A percentile compares a stretch with the other conserved stretches of the same genome.
phyloP scores from a whole-genome alignment of 768 basidiomycete genomes.

The Pulveroboletus frians region DNA sequence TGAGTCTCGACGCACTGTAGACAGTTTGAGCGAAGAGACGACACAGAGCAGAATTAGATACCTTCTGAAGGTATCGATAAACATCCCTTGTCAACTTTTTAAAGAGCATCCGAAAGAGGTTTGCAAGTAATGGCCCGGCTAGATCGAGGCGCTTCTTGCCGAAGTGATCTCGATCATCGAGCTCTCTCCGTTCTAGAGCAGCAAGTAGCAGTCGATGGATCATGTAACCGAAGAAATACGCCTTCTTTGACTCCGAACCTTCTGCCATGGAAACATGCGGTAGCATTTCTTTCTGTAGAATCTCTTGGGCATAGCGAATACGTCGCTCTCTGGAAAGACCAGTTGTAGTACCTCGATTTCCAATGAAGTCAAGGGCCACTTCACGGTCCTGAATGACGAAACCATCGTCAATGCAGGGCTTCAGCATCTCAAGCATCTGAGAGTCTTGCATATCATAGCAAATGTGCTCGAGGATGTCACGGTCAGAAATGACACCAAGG shows the following conservation, averaged over 20 bases:
- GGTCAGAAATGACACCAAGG: slow-evolving; percentile 94
- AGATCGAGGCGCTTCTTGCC: slow-evolving; percentile 97
- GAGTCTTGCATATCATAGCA: slow-evolving; percentile 97
- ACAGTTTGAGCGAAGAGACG: slow-evolving; percentile 1
- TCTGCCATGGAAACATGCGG: slow-evolving; percentile 96
- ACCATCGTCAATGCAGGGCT: slow-evolving; percentile 97
- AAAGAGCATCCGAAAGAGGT: slow-evolving; percentile 96
- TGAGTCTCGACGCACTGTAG: slow-evolving; percentile 90
- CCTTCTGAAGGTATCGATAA: slow-evolving; percentile 96
- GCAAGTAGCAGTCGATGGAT: slow-evolving; percentile 93
- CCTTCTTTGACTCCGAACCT: slow-evolving; percentile 96
- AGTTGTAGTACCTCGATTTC: slow-evolving; percentile 93
- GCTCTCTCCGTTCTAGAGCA: slow-evolving; percentile 87
- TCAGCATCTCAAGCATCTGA: slow-evolving; percentile 96
- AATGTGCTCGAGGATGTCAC: slow-evolving; percentile 96
- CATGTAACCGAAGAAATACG: slow-evolving; percentile 99
- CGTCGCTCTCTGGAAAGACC: slow-evolving; percentile 89
- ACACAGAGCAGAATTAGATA: slow-evolving; percentile 23
- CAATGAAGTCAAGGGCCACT: slow-evolving; percentile 96
- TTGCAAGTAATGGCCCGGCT: slow-evolving; percentile 93
- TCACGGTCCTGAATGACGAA: slow-evolving; percentile 98
- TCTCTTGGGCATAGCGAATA: slow-evolving; percentile 95
- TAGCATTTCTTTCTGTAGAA: slow-evolving; percentile 97
- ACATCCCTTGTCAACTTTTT: slow-evolving; percentile 95
- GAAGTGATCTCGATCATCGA: slow-evolving; percentile 99